These are phyloP conservation scores for Oryza australiensis DNA, from an alignment of 176 grass and related monocot genomes.

Conservation along the genomic window DNA sequence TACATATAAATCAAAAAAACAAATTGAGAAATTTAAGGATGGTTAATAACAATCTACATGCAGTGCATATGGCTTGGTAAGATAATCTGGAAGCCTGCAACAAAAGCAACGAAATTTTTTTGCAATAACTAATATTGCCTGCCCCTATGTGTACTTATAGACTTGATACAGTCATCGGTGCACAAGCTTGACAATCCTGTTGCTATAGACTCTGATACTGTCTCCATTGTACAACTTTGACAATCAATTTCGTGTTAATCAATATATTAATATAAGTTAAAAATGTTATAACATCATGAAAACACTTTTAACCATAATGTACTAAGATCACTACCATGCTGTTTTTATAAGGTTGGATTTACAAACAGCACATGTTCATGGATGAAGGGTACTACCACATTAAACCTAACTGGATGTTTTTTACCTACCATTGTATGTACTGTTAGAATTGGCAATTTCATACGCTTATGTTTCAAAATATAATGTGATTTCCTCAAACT, in stretches of 20 bases:
- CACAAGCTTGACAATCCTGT: background rate
- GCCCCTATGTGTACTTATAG: background rate
- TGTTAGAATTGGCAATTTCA: background rate
- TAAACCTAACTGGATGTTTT: background rate
- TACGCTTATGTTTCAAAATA: background rate
- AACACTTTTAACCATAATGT: no score
- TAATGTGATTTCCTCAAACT: background rate
- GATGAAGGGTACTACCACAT: background rate
- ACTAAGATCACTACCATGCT: no score
- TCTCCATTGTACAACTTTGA: conserved; percentile 5
- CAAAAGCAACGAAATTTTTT: background rate
- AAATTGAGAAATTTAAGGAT: conserved; percentile 3
- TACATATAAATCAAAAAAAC: conserved; percentile 33
- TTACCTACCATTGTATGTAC: background rate
- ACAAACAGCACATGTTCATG: no score
- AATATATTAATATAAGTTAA: background rate
- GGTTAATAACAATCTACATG: no score
- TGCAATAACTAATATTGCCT: background rate
- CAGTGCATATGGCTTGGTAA: conserved; percentile 19
- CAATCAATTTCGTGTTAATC: background rate
- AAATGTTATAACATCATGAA: background rate
- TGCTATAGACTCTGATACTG: background rate
- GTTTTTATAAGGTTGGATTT: no score
- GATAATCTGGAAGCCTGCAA: conserved; percentile 11
- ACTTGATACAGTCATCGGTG: background rate